Conservation (phyloP, 2,329 filamentous ascomycete genomes). For the Rutstroemia sp. region DNA sequence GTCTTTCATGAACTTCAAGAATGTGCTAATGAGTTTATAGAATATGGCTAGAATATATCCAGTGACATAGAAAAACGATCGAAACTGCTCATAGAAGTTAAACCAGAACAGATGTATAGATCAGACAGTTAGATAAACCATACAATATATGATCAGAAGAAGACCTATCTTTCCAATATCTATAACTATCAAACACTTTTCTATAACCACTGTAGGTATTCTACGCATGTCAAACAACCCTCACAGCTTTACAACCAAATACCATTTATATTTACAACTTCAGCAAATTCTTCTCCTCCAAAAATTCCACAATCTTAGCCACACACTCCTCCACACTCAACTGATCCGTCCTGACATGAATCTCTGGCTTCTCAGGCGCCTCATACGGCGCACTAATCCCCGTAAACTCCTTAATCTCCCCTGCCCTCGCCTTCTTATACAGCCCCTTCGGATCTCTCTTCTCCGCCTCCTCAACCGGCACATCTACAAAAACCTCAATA, state of each 20-base stretch:
- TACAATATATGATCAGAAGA: background rate
- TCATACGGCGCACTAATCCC: slow-evolving; percentile 95
- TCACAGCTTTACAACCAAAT: background rate
- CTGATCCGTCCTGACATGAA: slow-evolving; percentile 77
- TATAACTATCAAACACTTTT: background rate
- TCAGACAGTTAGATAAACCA: background rate
- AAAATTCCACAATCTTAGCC: slow-evolving; percentile 71
- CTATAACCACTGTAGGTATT: background rate
- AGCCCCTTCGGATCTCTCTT: slow-evolving; percentile 93
- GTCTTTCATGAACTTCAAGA: background rate
- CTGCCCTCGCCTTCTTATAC: slow-evolving; percentile 92
- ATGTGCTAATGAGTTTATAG: slow-evolving; percentile 8
- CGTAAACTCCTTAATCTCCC: slow-evolving; percentile 95
- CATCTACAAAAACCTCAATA: slow-evolving; percentile 88
- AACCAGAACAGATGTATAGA: background rate
- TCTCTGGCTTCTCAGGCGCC: slow-evolving; percentile 76
- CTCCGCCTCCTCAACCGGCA: slow-evolving; percentile 87
- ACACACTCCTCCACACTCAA: slow-evolving; percentile 85
- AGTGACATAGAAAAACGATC: background rate
- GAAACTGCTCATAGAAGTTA: background rate
- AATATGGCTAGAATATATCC: slow-evolving; percentile 18
- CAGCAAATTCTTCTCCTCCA: slow-evolving; percentile 61
- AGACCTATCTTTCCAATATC: background rate
- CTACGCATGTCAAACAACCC: background rate
- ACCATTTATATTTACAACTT: slow-evolving; percentile 5